A percentile compares a stretch with the other conserved stretches of the same genome.
Conservation (phyloP, 2,329 filamentous ascomycete species). For the Annulohypoxylon truncatum region DNA sequence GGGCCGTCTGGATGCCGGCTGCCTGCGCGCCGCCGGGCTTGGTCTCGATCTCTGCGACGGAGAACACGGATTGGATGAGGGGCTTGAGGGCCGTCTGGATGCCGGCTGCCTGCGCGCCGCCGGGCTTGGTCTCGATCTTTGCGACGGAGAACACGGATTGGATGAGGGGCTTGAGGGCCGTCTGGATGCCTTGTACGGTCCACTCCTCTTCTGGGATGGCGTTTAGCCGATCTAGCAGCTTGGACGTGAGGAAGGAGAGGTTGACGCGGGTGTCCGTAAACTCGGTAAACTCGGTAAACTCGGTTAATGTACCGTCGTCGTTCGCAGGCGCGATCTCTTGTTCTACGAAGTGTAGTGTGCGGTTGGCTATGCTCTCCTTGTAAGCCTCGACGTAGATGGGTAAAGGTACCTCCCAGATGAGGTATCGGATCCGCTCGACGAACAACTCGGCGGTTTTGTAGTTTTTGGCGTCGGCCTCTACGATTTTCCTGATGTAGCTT, state of each 20-base stretch:
- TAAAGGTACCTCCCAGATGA: slow-evolving; percentile 45
- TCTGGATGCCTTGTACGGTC: slow-evolving; percentile 38
- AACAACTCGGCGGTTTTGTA: slow-evolving; percentile 32
- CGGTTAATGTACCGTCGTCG: not conserved
- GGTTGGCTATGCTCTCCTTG: not conserved
- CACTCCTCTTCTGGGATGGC: slow-evolving; percentile 37
- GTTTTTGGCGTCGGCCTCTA: slow-evolving; percentile 37
- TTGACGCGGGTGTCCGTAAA: not conserved
- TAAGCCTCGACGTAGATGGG: slow-evolving; percentile 26
- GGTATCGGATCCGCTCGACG: slow-evolving; percentile 41
- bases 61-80: slow-evolving; percentile 40
- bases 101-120: too few species aligned
- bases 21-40: too few species aligned
- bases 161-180: slow-evolving; percentile 36
- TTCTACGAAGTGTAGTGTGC: slow-evolving; percentile 16
- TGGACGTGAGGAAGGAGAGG: slow-evolving; percentile 33
- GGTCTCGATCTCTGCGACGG: not conserved
- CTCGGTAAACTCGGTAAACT: not conserved
- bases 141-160: slow-evolving; percentile 30
- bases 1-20: slow-evolving; percentile 28
- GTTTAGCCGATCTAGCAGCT: slow-evolving; percentile 32
- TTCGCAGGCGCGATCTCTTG: not conserved
- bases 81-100: slow-evolving; percentile 34
- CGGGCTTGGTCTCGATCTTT: too few species aligned
- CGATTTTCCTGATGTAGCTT: slow-evolving; percentile 37